phyloP scores from a whole-genome alignment of 805 yeast species.

The Nakazawaea populi region DNA sequence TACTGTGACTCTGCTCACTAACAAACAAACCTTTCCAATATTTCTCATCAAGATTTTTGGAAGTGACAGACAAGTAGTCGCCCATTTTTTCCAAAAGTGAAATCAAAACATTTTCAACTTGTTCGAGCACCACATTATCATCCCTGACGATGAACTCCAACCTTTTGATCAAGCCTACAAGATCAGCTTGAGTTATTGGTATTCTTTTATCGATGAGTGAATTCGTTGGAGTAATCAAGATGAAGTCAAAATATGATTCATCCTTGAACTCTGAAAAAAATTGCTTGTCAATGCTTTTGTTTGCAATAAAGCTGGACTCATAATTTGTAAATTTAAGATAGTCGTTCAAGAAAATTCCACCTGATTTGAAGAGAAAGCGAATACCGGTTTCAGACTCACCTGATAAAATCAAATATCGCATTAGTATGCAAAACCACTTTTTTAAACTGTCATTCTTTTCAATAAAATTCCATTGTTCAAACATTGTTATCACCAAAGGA shows the following conservation, averaged over 20 bases:
- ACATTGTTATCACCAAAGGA: slow-evolving; percentile 49
- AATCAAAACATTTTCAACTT: slow-evolving; percentile 24
- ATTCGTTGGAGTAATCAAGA: slow-evolving; percentile 24
- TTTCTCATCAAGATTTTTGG: slow-evolving; percentile 7
- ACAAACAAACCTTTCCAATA: slow-evolving; percentile 25
- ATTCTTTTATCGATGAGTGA: slow-evolving; percentile 24
- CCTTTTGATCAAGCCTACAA: slow-evolving; percentile 38
- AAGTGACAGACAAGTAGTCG: slow-evolving; percentile 22
- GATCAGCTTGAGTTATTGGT: slow-evolving; percentile 42
- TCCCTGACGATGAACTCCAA: slow-evolving; percentile 25
- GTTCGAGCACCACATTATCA: slow-evolving; percentile 13
- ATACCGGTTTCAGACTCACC: slow-evolving; percentile 49
- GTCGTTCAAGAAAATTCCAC: slow-evolving; percentile 1
- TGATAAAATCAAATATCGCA: slow-evolving; percentile 39
- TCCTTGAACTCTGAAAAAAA: slow-evolving; percentile 11
- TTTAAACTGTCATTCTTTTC: slow-evolving; percentile 23
- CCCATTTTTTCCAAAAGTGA: slow-evolving; percentile 40
- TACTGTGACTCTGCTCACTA: slow-evolving; percentile 15
- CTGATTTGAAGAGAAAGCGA: slow-evolving; percentile 10
- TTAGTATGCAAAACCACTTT: slow-evolving; percentile 46
- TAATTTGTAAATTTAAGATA: slow-evolving; percentile 6
- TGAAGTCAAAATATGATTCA: slow-evolving; percentile 27
- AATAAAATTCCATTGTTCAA: slow-evolving; percentile 67
- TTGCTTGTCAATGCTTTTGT: slow-evolving; percentile 1
- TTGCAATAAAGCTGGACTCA: slow-evolving; percentile 3